A percentile compares a stretch with the other conserved stretches of the same genome.
These are phyloP conservation scores for Discostella pseudostelligera DNA, from an alignment of 108 stramenopile species.

Conservation along the genomic window DNA sequence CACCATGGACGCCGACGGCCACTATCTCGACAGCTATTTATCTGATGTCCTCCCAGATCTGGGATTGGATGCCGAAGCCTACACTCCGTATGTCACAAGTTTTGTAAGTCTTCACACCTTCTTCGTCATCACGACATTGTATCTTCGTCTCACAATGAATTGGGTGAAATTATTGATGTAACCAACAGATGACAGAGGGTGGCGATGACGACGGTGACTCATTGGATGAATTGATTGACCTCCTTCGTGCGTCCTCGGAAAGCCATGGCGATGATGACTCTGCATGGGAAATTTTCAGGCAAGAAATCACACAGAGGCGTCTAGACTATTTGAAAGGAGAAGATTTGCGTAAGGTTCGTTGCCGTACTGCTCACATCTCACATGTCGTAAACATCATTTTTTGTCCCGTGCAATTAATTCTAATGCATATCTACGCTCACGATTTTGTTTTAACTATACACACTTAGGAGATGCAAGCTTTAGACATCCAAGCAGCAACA, in stretches of 20 bases:
- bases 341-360: slow-evolving; percentile 31
- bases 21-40: slow-evolving; percentile 51
- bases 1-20: slow-evolving; percentile 20
- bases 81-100: slow-evolving; percentile 68
- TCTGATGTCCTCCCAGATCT: slow-evolving; percentile 55
- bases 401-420: not conserved
- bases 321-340: slow-evolving; percentile 27
- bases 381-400: too few species aligned
- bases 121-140: not conserved
- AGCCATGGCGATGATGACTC: slow-evolving; percentile 57
- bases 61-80: slow-evolving; percentile 75
- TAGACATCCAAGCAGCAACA: slow-evolving; percentile 37
- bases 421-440: not conserved
- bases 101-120: slow-evolving; percentile 11
- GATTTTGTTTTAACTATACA: not conserved
- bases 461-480: slow-evolving; percentile 25
- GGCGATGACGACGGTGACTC: slow-evolving; percentile 48
- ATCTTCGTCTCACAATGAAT: slow-evolving; percentile 22
- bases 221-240: slow-evolving; percentile 60
- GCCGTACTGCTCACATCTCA: not conserved
- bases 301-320: slow-evolving; percentile 45
- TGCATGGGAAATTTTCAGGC: slow-evolving; percentile 52
- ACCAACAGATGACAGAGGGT: slow-evolving; percentile 16
- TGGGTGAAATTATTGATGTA: slow-evolving; percentile 9
- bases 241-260: slow-evolving; percentile 71